Conservation (phyloP, 352 stramenopile species). For the Globisporangium carolinianum region DNA sequence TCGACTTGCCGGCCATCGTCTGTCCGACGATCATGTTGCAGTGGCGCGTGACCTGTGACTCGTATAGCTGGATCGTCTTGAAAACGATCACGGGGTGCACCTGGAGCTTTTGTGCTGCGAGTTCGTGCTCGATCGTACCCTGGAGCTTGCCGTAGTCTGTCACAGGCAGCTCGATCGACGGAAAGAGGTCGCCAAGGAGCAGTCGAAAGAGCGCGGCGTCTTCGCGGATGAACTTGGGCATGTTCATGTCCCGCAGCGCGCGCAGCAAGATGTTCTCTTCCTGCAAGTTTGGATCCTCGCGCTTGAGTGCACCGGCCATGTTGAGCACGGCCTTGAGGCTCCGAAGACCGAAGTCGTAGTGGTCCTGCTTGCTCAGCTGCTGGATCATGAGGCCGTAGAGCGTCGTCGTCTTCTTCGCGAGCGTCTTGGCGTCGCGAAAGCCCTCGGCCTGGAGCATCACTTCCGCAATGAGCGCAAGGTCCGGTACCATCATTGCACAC, state of each 20-base stretch:
- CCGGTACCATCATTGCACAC: constrained; percentile 86
- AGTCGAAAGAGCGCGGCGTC: constrained; percentile 90
- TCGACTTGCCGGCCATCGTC: constrained; percentile 87
- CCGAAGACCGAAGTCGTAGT: constrained; percentile 84
- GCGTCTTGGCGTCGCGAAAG: constrained; percentile 71
- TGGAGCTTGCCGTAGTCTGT: constrained; percentile 91
- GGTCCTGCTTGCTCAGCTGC: constrained; percentile 82
- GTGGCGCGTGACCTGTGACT: constrained; percentile 92
- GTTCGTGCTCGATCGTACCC: constrained; percentile 82
- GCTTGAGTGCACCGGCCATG: constrained; percentile 87
- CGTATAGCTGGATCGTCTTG: constrained; percentile 95
- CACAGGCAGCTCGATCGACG: constrained; percentile 75
- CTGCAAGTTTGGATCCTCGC: constrained; percentile 92
- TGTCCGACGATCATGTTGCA: constrained; percentile 93
- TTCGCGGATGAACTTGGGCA: constrained; percentile 93
- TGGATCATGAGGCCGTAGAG: constrained; percentile 84
- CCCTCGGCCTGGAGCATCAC: constrained; percentile 86
- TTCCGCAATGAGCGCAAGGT: constrained; percentile 78
- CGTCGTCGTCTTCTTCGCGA: constrained; percentile 85
- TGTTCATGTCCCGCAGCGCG: constrained; percentile 94
- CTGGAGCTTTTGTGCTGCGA: constrained; percentile 83
- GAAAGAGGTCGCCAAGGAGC: constrained; percentile 88
- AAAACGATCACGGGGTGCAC: constrained; percentile 88
- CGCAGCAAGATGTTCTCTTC: constrained; percentile 95
- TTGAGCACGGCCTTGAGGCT: constrained; percentile 84